These are phyloP conservation scores for Reutealis trisperma DNA, from an alignment of 345 rosid genomes.

Conservation along the genomic window DNA sequence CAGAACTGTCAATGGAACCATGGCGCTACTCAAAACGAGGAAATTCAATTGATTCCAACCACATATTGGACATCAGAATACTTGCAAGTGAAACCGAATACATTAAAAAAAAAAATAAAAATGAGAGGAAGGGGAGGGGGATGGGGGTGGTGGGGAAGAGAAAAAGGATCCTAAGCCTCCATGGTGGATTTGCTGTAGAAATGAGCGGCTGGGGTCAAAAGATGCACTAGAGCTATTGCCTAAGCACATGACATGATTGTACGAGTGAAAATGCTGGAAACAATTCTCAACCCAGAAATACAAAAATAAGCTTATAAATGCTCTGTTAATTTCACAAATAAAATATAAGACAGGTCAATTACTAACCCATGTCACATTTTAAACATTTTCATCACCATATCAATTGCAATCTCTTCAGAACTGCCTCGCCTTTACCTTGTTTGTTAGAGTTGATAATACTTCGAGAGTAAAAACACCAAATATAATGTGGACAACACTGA, in stretches of 20 bases:
- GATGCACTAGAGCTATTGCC: background rate
- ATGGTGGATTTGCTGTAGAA: no score
- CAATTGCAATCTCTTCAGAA: conserved; percentile 3
- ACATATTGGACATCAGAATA: no score
- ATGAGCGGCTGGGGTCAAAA: no score
- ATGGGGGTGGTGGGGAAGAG: no score
- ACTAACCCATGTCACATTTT: conserved; percentile 6
- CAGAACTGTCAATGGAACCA: no score
- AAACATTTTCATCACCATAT: conserved; percentile 11
- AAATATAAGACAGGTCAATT: conserved; percentile 2
- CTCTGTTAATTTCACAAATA: conserved; percentile 21
- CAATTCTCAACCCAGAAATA: conserved; percentile 19
- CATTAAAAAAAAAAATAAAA: no score
- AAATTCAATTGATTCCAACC: no score
- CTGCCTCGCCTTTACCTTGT: conserved; percentile 7
- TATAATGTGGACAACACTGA: background rate
- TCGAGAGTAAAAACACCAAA: background rate
- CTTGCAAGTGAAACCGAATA: no score
- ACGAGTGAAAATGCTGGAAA: conserved; percentile 1
- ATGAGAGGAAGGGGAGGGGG: no score
- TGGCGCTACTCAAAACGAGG: no score
- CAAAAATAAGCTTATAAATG: conserved; percentile 17
- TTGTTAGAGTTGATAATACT: background rate
- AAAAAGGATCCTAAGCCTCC: no score
- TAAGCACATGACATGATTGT: background rate